Percentiles rank a stretch among this genome's conserved stretches.
phyloP scores from a whole-genome alignment of 1,284 basidiomycete species.

The Marasmius fiardii region DNA sequence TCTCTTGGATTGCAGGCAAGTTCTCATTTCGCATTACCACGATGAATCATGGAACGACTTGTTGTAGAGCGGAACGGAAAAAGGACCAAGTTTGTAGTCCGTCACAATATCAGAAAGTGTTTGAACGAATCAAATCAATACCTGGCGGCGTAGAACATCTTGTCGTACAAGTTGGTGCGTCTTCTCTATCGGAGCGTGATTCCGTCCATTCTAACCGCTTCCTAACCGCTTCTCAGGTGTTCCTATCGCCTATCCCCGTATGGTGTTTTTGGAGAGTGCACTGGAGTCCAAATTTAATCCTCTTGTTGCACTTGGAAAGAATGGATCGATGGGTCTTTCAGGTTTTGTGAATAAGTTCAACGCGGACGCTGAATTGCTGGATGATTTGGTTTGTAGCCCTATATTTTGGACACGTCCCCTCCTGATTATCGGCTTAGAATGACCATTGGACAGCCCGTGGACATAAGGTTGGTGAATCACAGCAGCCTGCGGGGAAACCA shows the following conservation, averaged over 20 bases:
- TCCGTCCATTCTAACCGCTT: not conserved
- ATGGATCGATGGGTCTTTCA: conserved; percentile 61
- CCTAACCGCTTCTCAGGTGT: conserved; percentile 57
- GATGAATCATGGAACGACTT: conserved; percentile 4
- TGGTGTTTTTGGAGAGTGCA: conserved; percentile 84
- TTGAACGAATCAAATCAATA: conserved; percentile 54
- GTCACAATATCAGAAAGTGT: conserved; percentile 70
- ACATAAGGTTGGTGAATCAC: conserved; percentile 58
- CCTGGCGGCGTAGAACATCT: conserved; percentile 76
- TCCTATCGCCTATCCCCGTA: conserved; percentile 87
- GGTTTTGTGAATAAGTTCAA: conserved; percentile 93
- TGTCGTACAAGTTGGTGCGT: conserved; percentile 70
- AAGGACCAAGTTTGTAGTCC: conserved; percentile 77
- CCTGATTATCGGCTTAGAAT: conserved; percentile 44
- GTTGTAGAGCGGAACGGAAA: conserved; percentile 76
- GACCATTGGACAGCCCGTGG: conserved; percentile 86
- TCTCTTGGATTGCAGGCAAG: conserved; percentile 81
- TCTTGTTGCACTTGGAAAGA: conserved; percentile 66
- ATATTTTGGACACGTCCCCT: not conserved
- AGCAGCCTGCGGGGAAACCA: not conserved
- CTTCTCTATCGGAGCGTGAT: not conserved
- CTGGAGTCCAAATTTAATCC: conserved; percentile 84
- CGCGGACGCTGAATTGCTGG: conserved; percentile 84
- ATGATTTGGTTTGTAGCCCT: conserved; percentile 68
- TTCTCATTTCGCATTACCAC: conserved; percentile 9